Evolutionary conservation across 1,284 basidiomycete species (phyloP).

Genomic region (Fomitopsis palustris): DNA sequence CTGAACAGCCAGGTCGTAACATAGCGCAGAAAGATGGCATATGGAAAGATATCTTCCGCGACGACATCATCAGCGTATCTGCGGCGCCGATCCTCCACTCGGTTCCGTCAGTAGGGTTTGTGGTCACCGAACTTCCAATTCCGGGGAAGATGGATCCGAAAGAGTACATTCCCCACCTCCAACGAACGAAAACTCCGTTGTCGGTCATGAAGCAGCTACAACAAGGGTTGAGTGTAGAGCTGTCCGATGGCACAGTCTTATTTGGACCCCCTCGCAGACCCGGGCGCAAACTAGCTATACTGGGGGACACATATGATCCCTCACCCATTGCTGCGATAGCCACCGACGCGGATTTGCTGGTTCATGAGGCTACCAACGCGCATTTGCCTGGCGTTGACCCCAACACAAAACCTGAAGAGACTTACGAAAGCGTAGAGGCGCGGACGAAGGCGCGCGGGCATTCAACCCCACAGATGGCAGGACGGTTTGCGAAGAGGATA

Average conservation of each 20-base stretch:
- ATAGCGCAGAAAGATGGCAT: conserved; percentile 59
- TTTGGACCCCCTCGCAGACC: conserved; percentile 64
- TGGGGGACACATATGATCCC: conserved; percentile 83
- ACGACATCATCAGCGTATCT: conserved; percentile 64
- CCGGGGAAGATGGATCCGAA: conserved; percentile 73
- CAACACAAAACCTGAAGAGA: conserved; percentile 53
- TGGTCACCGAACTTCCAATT: conserved; percentile 73
- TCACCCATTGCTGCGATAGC: conserved; percentile 58
- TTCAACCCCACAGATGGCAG: conserved; percentile 92
- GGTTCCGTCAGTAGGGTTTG: conserved; percentile 83
- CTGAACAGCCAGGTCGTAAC: conserved; percentile 72
- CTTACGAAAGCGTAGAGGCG: conserved; percentile 58
- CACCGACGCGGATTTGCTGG: conserved; percentile 58
- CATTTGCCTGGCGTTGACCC: conserved; percentile 70
- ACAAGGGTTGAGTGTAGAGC: conserved; percentile 62
- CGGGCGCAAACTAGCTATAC: conserved; percentile 73
- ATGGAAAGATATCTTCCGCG: conserved; percentile 70
- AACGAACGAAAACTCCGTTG: conserved; percentile 71
- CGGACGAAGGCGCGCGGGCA: conserved; percentile 82
- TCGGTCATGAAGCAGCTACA: conserved; percentile 69
- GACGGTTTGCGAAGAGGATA: conserved; percentile 72
- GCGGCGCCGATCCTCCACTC: conserved; percentile 83
- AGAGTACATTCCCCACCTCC: conserved; percentile 60
- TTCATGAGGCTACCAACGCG: conserved; percentile 92
- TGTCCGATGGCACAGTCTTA: conserved; percentile 78